Percentiles rank a stretch among this genome's conserved stretches.
These are phyloP conservation scores for Eucalyptus curtisii DNA, from an alignment of 345 rosid species.

Conservation along the genomic window DNA sequence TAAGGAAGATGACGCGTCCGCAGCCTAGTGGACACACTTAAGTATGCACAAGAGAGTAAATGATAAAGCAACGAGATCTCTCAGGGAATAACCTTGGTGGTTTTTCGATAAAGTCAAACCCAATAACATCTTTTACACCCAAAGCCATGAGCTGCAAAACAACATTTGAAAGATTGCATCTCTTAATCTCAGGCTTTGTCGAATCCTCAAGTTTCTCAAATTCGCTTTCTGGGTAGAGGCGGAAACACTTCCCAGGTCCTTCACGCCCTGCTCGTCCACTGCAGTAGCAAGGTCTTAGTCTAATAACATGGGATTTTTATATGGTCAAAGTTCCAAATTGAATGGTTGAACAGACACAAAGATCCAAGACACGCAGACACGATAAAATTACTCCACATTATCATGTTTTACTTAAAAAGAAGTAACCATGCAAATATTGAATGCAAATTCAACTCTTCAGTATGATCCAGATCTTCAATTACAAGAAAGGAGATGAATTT, in stretches of 20 bases:
- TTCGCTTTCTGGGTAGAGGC: slow-evolving; percentile 82
- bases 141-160: slow-evolving; percentile 87
- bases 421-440: neutral
- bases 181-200: slow-evolving; percentile 83
- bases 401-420: neutral
- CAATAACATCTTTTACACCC: slow-evolving; percentile 81
- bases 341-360: neutral
- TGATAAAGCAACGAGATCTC: neutral
- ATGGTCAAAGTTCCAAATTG: neutral
- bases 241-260: slow-evolving; percentile 91
- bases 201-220: slow-evolving; percentile 90
- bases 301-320: neutral
- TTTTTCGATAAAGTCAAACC: slow-evolving; percentile 89
- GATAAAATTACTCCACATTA: neutral
- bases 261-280: slow-evolving; percentile 99
- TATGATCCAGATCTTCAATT: neutral
- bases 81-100: slow-evolving; percentile 53
- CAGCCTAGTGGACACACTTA: neutral
- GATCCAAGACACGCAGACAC: neutral
- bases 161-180: slow-evolving; percentile 86
- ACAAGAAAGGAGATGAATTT: neutral
- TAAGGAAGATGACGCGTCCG: neutral
- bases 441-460: neutral
- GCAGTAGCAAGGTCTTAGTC: neutral
- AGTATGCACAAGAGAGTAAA: neutral